Evolutionary conservation across 352 stramenopile species (phyloP).

Genomic region (Phytophthora tentaculata): DNA sequence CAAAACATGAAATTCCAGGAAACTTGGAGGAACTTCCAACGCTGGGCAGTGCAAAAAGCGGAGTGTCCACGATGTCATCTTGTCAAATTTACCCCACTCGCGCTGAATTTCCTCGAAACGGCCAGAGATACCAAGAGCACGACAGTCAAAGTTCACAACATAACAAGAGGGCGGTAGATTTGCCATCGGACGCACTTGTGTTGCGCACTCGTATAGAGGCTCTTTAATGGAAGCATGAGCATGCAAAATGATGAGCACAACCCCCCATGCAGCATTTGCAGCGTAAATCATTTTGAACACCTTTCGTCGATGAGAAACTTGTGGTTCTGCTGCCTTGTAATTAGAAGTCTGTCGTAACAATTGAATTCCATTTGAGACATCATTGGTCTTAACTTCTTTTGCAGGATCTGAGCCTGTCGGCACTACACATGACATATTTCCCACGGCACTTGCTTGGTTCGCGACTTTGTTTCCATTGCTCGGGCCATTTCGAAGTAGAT

Average conservation of each 20-base stretch:
- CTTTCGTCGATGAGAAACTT: not conserved
- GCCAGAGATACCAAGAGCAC: constrained; percentile 6
- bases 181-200: constrained; percentile 30
- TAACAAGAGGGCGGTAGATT: constrained; percentile 27
- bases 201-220: constrained; percentile 10
- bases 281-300: not conserved
- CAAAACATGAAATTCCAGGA: constrained; percentile 38
- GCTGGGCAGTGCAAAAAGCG: constrained; percentile 33
- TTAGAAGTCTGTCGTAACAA: too few species aligned
- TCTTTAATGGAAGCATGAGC: not conserved
- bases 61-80: constrained; percentile 17
- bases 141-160: constrained; percentile 36
- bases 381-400: not conserved
- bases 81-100: constrained; percentile 26
- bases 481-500: constrained; percentile 8
- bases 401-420: not conserved
- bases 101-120: not conserved
- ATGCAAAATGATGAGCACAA: not conserved
- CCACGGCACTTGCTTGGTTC: not conserved
- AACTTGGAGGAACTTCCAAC: constrained; percentile 34
- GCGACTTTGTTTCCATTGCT: constrained; percentile 16
- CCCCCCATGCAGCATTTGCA: not conserved
- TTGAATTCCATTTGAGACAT: not conserved
- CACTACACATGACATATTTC: not conserved
- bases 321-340: not conserved